phyloP scores from a whole-genome alignment of 495 filamentous ascomycete species.

The Hypoxylon fragiforme region DNA sequence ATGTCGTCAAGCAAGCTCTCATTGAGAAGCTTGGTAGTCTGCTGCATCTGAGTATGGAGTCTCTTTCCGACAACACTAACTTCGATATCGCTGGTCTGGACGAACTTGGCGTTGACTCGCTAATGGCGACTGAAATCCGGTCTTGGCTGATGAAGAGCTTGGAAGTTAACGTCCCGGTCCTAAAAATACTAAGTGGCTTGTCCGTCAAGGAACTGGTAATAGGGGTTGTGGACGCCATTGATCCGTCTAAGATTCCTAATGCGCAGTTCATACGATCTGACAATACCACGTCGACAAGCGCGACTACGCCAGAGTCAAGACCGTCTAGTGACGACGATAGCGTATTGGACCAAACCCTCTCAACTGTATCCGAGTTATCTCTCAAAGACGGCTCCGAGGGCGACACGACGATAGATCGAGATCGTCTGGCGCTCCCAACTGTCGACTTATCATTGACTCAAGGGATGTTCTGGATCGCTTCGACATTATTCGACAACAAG shows the following conservation, averaged over 20 bases:
- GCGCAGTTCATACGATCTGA: neutral
- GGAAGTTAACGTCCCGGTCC: neutral
- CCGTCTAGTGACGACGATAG: neutral
- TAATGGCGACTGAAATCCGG: neutral
- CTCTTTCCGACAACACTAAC: neutral
- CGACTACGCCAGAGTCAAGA: neutral
- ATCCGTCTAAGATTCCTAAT: neutral
- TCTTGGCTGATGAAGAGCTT: neutral
- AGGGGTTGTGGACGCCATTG: neutral
- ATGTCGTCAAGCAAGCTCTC: neutral
- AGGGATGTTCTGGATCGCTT: neutral
- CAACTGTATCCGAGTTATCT: neutral
- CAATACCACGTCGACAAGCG: neutral
- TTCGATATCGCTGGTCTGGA: neutral
- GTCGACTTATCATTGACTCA: neutral
- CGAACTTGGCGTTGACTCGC: neutral
- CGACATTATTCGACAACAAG: conserved; percentile 37
- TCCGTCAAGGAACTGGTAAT: neutral
- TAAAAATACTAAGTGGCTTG: neutral
- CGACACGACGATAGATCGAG: neutral
- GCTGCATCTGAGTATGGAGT: neutral
- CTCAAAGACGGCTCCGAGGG: neutral
- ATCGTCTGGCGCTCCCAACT: neutral
- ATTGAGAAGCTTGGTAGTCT: neutral
- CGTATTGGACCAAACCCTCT: neutral